Evolutionary conservation across 1,284 basidiomycete genomes (phyloP).

Genomic region (Ceratobasidium sp.): DNA sequence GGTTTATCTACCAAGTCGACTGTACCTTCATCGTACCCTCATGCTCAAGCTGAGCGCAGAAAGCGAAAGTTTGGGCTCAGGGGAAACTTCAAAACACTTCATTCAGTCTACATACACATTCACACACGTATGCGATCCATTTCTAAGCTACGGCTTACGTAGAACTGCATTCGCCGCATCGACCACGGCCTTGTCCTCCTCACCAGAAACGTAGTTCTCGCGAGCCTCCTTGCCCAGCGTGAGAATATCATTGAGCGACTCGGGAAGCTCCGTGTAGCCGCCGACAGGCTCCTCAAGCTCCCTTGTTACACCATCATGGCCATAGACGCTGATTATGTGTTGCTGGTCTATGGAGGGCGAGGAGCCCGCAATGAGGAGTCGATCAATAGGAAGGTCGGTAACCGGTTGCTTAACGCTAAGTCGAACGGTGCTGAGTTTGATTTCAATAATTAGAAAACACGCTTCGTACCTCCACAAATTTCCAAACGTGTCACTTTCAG

Average conservation of each 20-base stretch:
- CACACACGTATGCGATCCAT: too few relatives aligned
- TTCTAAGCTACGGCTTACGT: background rate
- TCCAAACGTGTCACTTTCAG: conserved; percentile 52
- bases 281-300: conserved; percentile 14
- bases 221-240: conserved; percentile 18
- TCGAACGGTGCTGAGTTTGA: background rate
- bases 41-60: too few relatives aligned
- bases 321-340: conserved; percentile 19
- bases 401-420: conserved; percentile 14
- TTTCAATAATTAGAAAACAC: too few relatives aligned
- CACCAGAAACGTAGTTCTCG: background rate
- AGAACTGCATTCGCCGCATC: conserved; percentile 4
- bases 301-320: conserved; percentile 24
- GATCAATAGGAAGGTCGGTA: conserved; percentile 17
- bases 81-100: too few relatives aligned
- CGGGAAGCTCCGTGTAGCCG: background rate
- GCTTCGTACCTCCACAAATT: conserved; percentile 52
- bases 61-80: too few relatives aligned
- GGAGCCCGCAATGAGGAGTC: background rate
- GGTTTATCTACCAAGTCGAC: too few relatives aligned
- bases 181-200: background rate
- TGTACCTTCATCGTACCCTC: too few relatives aligned
- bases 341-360: too few relatives aligned
- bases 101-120: too few relatives aligned
- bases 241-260: background rate